A percentile compares a stretch with the other conserved stretches of the same genome.
Conservation (phyloP, 768 basidiomycete genomes). For the Xerocomellus dryophilus region DNA sequence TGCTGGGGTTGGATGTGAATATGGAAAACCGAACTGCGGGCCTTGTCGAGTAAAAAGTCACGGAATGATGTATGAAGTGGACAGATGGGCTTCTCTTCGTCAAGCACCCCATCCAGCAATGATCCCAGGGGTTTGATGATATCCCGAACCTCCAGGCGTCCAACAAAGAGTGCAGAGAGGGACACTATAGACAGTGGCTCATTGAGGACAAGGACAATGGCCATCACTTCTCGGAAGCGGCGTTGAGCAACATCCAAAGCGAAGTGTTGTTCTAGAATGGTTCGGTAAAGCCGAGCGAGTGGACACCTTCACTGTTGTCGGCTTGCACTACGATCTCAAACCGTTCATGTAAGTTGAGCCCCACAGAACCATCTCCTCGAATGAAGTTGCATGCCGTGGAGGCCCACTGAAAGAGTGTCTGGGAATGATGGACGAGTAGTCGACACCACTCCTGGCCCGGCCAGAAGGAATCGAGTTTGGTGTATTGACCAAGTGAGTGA, state of each 20-base stretch:
- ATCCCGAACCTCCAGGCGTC: no score
- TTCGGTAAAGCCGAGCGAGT: neutral
- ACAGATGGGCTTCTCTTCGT: neutral
- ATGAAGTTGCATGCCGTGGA: conserved; percentile 9
- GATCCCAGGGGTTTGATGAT: neutral
- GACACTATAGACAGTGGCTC: neutral
- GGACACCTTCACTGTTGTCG: no score
- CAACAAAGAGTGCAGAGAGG: no score
- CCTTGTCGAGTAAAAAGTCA: neutral
- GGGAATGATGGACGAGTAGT: conserved; percentile 11
- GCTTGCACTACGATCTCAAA: neutral
- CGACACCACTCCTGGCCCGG: conserved; percentile 8
- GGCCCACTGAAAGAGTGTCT: conserved; percentile 28
- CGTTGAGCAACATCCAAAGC: neutral
- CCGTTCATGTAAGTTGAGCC: neutral
- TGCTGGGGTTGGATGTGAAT: neutral
- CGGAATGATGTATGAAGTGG: conserved; percentile 1
- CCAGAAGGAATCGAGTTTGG: neutral
- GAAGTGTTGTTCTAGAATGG: neutral
- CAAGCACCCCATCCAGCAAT: neutral
- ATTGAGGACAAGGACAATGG: neutral
- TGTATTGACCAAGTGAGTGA: neutral
- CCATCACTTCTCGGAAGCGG: neutral
- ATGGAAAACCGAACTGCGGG: neutral
- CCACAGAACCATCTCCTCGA: no score